Evolutionary conservation across 371 early-diverging fungal genomes (phyloP), one percentile per base, ranked within the genome.

Genomic region (Rhizopus microsporus): DNA sequence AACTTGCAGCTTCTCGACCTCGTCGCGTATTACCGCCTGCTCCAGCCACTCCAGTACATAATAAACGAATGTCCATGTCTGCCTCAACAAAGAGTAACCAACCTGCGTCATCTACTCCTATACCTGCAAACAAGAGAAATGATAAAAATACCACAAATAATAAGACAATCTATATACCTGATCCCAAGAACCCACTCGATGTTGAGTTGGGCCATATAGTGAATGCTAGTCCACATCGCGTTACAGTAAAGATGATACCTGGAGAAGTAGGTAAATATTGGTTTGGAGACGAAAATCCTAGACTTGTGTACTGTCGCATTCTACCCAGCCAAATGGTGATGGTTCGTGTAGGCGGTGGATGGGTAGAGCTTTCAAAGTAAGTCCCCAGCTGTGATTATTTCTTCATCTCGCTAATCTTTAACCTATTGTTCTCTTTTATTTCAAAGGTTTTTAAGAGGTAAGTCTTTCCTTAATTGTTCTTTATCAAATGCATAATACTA

Each of bases 311-410:
- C 16, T 79, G 79, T 46, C 83, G 90, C 33, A 82, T 89, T 45
- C 68, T 91, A 9, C 70, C 83, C 7, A 83, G 84, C 56, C 77
- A 84, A 17, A 62, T 84, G 59, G 90, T 91, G 16, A 89, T 91
- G 89, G 90, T 91, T 40, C 84, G 91, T 39, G 87, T 91, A 30
- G 91, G 91, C 9, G 91, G 91, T 56, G 91, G 91, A 43, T 91
- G 91, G 91, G 78, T 76, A n/a, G 88, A 88, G 49, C 65, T 88
- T 31, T 81, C 88, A 38, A 80, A 80, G 61, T 72, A 69, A 58
- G 54, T 51, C 13, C 4, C 39, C 43, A 10, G 15, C 8, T 32
- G 7, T 35, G 38, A 51, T 17, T 5, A 4, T 5, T 12, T 35
- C 17, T 45, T 29, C n/a, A 30, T 32, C 10, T n/a, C 16, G 7